A percentile compares a stretch with the other conserved stretches of the same genome.
Conservation (phyloP, 2,329 filamentous ascomycete genomes). For the Coccinonectria pachysandricola region DNA sequence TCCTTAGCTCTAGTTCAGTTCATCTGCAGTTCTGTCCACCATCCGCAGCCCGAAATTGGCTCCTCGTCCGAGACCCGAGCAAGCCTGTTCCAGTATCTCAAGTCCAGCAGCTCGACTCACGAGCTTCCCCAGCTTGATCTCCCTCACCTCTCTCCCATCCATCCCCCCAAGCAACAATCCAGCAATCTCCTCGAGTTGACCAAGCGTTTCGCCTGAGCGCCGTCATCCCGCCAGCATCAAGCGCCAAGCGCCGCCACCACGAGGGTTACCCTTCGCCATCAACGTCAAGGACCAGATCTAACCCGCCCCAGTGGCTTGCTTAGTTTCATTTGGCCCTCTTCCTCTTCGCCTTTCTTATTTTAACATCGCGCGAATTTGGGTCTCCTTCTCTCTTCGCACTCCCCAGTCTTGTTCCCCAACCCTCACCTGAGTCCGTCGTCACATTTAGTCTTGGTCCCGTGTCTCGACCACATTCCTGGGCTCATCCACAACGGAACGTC, state of each 20-base stretch:
- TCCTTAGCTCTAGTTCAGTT: too few relatives aligned
- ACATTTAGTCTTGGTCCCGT: conserved; percentile 19
- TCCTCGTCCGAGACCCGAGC: too few relatives aligned
- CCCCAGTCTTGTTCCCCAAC: conserved; percentile 11
- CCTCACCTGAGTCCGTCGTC: conserved; percentile 19
- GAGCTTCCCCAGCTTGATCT: too few relatives aligned
- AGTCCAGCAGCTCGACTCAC: too few relatives aligned
- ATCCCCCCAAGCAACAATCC: conserved; percentile 10
- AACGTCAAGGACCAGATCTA: conserved; percentile 26
- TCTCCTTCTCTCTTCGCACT: conserved; percentile 13
- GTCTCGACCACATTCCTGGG: conserved; percentile 19
- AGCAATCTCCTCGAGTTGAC: conserved; percentile 13
- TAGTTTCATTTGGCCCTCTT: conserved; percentile 16
- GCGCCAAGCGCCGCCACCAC: too few relatives aligned
- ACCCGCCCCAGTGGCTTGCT: conserved; percentile 13
- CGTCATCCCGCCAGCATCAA: too few relatives aligned
- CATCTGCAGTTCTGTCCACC: too few relatives aligned
- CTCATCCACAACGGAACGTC: conserved; percentile 13
- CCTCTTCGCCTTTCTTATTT: conserved; percentile 16
- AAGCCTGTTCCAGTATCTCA: too few relatives aligned
- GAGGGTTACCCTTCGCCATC: conserved; percentile 20
- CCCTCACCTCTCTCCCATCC: conserved; percentile 8
- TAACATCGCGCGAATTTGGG: too few relatives aligned
- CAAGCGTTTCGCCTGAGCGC: conserved; percentile 19
- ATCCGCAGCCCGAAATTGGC: too few relatives aligned